Evolutionary conservation across 768 basidiomycete species (phyloP).

Genomic region (Podaxis sp.): DNA sequence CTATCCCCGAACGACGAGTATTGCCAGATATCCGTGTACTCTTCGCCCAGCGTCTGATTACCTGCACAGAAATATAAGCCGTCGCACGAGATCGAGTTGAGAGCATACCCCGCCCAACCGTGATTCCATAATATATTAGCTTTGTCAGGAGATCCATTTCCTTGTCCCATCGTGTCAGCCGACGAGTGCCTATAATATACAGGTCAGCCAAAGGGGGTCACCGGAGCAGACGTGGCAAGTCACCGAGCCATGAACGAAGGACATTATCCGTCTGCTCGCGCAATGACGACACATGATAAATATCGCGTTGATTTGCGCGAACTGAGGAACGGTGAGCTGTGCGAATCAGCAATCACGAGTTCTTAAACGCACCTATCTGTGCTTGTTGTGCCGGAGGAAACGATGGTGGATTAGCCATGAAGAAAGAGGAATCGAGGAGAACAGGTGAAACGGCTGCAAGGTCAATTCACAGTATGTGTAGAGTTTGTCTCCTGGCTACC

Average conservation of each 20-base stretch:
- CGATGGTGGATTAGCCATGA: conserved; percentile 26
- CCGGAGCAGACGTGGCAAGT: conserved; percentile 15
- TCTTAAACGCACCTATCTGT: conserved; percentile 68
- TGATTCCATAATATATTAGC: conserved; percentile 68
- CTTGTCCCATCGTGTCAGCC: conserved; percentile 77
- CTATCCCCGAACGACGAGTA: conserved; percentile 39
- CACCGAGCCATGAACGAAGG: conserved; percentile 75
- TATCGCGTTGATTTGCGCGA: conserved; percentile 79
- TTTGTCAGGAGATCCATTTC: conserved; percentile 71
- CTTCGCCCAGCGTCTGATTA: conserved; percentile 83
- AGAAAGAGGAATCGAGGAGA: conserved; percentile 8
- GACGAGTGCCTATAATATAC: conserved; percentile 60
- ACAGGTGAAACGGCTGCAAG: neutral
- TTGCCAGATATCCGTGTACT: conserved; percentile 85
- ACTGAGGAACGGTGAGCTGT: conserved; percentile 39
- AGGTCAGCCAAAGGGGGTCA: conserved; percentile 1
- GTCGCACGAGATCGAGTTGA: neutral
- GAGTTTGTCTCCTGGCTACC: conserved; percentile 1
- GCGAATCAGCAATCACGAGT: neutral
- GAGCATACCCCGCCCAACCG: conserved; percentile 63
- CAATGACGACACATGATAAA: conserved; percentile 70
- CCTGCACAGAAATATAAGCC: conserved; percentile 34
- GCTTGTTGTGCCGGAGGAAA: conserved; percentile 82
- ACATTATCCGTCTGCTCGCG: conserved; percentile 74
- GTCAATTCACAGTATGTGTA: neutral